Conservation (phyloP, 192 early-diverging fungal species). For the Coemansia brasiliensis region DNA sequence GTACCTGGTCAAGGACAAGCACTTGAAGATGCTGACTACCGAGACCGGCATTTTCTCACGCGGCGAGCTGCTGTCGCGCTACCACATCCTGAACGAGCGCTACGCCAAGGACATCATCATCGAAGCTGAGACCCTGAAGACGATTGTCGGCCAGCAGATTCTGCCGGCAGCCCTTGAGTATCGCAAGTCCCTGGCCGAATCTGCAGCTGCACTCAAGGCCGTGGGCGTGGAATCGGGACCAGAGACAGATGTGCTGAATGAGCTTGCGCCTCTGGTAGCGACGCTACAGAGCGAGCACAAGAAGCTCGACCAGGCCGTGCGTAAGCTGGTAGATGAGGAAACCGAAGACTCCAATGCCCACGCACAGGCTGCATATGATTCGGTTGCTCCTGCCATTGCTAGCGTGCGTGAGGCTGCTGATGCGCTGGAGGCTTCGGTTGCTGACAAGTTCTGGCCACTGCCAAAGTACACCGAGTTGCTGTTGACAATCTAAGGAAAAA, state of each 20-base stretch:
- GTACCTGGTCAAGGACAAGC: slow-evolving; percentile 68
- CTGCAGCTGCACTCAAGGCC: slow-evolving; percentile 70
- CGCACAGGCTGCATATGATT: slow-evolving; percentile 63
- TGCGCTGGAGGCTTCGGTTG: slow-evolving; percentile 73
- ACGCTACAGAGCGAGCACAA: slow-evolving; percentile 59
- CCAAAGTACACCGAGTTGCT: slow-evolving; percentile 97
- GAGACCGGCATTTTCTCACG: slow-evolving; percentile 81
- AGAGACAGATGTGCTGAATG: slow-evolving; percentile 70
- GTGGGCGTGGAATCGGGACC: slow-evolving; percentile 60
- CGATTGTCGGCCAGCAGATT: slow-evolving; percentile 80
- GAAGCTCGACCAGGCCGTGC: slow-evolving; percentile 60
- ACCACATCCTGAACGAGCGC: slow-evolving; percentile 95
- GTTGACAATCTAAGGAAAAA: slow-evolving; percentile 68
- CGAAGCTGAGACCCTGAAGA: slow-evolving; percentile 86
- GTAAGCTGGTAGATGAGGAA: slow-evolving; percentile 54
- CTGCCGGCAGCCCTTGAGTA: slow-evolving; percentile 86
- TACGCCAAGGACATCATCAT: slow-evolving; percentile 96
- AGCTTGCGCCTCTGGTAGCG: slow-evolving; percentile 62
- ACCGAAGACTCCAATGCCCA: slow-evolving; percentile 61
- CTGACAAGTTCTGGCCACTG: slow-evolving; percentile 94
- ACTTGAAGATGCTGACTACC: slow-evolving; percentile 76
- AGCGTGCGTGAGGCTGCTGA: slow-evolving; percentile 69
- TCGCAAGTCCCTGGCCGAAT: slow-evolving; percentile 85
- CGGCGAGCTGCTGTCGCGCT: slow-evolving; percentile 86
- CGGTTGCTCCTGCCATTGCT: slow-evolving; percentile 73